These are phyloP conservation scores for Aspergillus costaricaensis DNA, from an alignment of 2,329 filamentous ascomycete genomes.

Conservation along the genomic window DNA sequence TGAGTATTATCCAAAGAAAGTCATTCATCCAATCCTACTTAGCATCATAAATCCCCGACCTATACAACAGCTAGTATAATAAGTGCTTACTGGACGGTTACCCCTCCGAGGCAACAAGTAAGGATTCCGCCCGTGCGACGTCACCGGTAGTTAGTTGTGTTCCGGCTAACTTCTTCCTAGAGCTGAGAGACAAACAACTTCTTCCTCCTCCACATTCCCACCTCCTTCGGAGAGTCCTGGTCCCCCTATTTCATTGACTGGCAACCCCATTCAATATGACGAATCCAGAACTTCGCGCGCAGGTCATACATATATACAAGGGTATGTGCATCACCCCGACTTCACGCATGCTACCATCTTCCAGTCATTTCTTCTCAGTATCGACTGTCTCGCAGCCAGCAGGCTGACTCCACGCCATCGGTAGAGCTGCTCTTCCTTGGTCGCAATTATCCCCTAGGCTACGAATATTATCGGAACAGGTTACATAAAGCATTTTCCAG, in stretches of 20 bases:
- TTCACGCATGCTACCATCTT: too few species aligned
- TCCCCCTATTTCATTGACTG: neutral
- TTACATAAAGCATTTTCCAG: conserved; percentile 83
- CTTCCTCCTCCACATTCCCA: neutral
- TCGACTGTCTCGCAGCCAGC: neutral
- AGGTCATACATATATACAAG: conserved; percentile 89
- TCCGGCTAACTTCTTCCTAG: neutral
- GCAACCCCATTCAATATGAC: conserved; percentile 33
- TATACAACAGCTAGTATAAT: neutral
- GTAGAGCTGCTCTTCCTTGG: conserved; percentile 82
- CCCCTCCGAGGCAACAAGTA: neutral
- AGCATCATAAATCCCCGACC: neutral
- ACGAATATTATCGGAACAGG: conserved; percentile 75
- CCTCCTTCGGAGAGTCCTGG: neutral
- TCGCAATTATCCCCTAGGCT: conserved; percentile 83
- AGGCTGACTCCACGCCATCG: neutral
- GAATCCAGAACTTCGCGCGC: conserved; percentile 65
- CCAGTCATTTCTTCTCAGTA: too few species aligned
- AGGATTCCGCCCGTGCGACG: conserved; percentile 8
- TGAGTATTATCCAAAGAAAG: too few species aligned
- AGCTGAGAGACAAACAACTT: conserved; percentile 10
- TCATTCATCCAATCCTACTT: too few species aligned
- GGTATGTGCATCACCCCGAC: conserved; percentile 50
- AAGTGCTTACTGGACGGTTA: neutral
- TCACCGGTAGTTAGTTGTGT: conserved; percentile 3